Evolutionary conservation across 2,329 filamentous ascomycete genomes (phyloP).

Genomic region (Phialophora verrucosa): DNA sequence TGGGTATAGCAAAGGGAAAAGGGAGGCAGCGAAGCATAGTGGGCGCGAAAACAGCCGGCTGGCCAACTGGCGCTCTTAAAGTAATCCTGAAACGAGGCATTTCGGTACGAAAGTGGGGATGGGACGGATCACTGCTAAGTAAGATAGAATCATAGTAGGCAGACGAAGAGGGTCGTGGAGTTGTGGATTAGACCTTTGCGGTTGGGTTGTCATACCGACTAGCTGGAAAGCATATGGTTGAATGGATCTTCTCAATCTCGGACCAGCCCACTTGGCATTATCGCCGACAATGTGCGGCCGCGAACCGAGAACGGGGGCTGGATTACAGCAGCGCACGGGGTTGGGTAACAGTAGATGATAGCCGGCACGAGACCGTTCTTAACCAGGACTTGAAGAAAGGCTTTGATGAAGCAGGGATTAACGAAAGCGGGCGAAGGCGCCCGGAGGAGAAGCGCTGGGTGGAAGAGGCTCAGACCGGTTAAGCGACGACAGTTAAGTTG

Average conservation of each 20-base stretch:
- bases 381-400: background rate
- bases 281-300: slow-evolving; percentile 5
- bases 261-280: slow-evolving; percentile 15
- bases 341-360: background rate
- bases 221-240: background rate
- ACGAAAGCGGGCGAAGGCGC: background rate
- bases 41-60: background rate
- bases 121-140: slow-evolving; percentile 13
- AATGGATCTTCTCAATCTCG: slow-evolving; percentile 18
- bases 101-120: slow-evolving; percentile 18
- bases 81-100: slow-evolving; percentile 12
- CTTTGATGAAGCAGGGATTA: background rate
- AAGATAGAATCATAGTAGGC: slow-evolving; percentile 9
- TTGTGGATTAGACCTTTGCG: slow-evolving; percentile 6
- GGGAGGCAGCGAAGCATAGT: slow-evolving; percentile 7
- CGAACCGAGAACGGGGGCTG: slow-evolving; percentile 1
- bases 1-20: background rate
- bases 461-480: background rate
- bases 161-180: slow-evolving; percentile 11
- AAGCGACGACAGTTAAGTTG: background rate
- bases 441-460: background rate
- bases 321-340: background rate
- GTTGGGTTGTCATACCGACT: slow-evolving; percentile 18
- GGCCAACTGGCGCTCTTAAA: slow-evolving; percentile 4
- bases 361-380: background rate